Percentiles rank a stretch among this genome's conserved stretches.
Evolutionary conservation across 495 filamentous ascomycete genomes (phyloP).

Genomic region (Viridothelium virens): DNA sequence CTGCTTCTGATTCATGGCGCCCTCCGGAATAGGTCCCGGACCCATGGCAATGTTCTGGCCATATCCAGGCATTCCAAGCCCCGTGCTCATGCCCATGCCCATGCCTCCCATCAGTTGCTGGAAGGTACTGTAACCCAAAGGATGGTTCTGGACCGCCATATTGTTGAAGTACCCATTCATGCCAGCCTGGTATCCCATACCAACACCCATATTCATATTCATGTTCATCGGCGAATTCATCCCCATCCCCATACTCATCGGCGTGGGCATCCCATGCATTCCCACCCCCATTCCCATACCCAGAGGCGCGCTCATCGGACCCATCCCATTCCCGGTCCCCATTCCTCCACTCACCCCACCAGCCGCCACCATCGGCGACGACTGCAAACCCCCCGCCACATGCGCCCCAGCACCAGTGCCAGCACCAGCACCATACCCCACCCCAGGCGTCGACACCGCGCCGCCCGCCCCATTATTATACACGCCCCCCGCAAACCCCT

Average conservation of each 20-base stretch:
- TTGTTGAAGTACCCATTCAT: slow-evolving; percentile 18
- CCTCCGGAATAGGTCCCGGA: slow-evolving; percentile 32
- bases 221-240: neutral
- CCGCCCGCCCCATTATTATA: slow-evolving; percentile 47
- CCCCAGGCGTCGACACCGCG: slow-evolving; percentile 20
- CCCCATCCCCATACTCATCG: slow-evolving; percentile 30
- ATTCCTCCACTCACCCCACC: neutral
- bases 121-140: neutral
- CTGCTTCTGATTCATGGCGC: slow-evolving; percentile 48
- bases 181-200: slow-evolving; percentile 19
- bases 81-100: slow-evolving; percentile 23
- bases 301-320: slow-evolving; percentile 14
- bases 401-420: too few relatives aligned
- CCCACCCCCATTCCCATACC: slow-evolving; percentile 21
- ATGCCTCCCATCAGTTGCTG: slow-evolving; percentile 19
- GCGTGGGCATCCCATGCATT: slow-evolving; percentile 24
- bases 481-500: slow-evolving; percentile 45
- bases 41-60: slow-evolving; percentile 22
- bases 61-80: slow-evolving; percentile 25
- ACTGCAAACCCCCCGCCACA: slow-evolving; percentile 3
- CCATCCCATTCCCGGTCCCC: neutral
- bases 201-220: slow-evolving; percentile 14
- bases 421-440: slow-evolving; percentile 25
- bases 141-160: slow-evolving; percentile 17
- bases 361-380: neutral